phyloP scores from a whole-genome alignment of 352 stramenopile genomes.

The Pilasporangium apinafurcum region DNA sequence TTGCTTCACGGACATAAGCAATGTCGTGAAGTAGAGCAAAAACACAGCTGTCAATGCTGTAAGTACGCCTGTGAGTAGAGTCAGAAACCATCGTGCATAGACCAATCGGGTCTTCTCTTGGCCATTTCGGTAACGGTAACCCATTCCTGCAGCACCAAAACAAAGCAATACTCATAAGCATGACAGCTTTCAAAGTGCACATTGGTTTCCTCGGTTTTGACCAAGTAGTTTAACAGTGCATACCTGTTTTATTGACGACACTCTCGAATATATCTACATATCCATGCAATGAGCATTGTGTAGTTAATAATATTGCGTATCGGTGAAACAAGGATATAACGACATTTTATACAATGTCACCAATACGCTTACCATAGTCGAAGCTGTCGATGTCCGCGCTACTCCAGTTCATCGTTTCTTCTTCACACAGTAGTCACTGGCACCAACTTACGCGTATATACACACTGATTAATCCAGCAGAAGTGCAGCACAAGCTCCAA shows the following conservation, averaged over 20 bases:
- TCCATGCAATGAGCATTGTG: neutral
- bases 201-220: too few relatives aligned
- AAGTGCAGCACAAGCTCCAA: too few relatives aligned
- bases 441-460: too few relatives aligned
- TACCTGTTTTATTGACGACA: slow-evolving; percentile 78
- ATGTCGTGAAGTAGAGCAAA: slow-evolving; percentile 71
- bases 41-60: slow-evolving; percentile 75
- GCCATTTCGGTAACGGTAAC: slow-evolving; percentile 78
- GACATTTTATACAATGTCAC: neutral
- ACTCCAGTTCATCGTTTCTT: slow-evolving; percentile 48
- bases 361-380: slow-evolving; percentile 58
- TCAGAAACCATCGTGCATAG: slow-evolving; percentile 80
- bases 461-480: too few relatives aligned
- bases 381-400: slow-evolving; percentile 70
- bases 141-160: slow-evolving; percentile 27
- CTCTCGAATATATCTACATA: slow-evolving; percentile 75
- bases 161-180: neutral
- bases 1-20: slow-evolving; percentile 65
- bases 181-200: neutral
- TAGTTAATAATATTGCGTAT: neutral
- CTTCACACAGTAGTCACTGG: too few relatives aligned
- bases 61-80: slow-evolving; percentile 61
- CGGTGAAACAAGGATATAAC: neutral
- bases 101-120: slow-evolving; percentile 73
- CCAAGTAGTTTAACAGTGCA: too few relatives aligned